Evolutionary conservation across 2,329 filamentous ascomycete genomes (phyloP), one percentile per base, ranked within the genome.

Genomic region (Boeremia lycopersici): DNA sequence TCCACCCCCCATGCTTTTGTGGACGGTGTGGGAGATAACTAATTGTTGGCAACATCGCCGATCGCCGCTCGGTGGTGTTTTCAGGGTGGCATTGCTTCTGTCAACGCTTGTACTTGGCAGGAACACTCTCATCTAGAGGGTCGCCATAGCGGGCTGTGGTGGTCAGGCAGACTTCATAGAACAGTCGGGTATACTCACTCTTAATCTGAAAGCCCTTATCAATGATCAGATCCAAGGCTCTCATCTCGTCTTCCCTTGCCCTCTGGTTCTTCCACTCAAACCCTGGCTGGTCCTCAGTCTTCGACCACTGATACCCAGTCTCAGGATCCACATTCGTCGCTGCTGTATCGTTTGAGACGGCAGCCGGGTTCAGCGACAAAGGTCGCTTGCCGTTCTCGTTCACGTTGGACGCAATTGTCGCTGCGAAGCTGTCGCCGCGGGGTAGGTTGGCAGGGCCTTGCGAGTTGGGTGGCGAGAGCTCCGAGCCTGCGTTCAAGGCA

Each of bases 401-500:
- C 39, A 75, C 61, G 9, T 63, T 59, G 3, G 68, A 63, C 11
- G 59, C 53, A 31, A 64, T 57, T 13, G 58, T 60, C 23, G 64
- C 56, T 25, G 59, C 43, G 45, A 60, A 52, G 50, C 47, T 52
- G 17, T 67, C 62, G 40, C 68, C 65, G 45, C 66, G 70, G 41
- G 64, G 44, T 19, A 64, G 56, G 11, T 57, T 40, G 31, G 63
- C 42, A 38, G 67, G 61, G 44, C 64, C 69, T 63, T 84, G 82
- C 1, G 82, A 84, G 48, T 80, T 79, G 23, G 83, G 82, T 31
- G 83, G 83, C 9, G 82, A 84, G 48, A 84, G 77, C 56, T 84
- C 80, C n/a, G 76, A 74, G 61, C 69, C 61, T 48, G 65, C 67
- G 55, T 58, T 64, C 59, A 63, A 65, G 61, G 58, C 53, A 33